Base-by-base conservation (phyloP, 305 asterid genomes). In the Andrographis paniculata region DNA sequence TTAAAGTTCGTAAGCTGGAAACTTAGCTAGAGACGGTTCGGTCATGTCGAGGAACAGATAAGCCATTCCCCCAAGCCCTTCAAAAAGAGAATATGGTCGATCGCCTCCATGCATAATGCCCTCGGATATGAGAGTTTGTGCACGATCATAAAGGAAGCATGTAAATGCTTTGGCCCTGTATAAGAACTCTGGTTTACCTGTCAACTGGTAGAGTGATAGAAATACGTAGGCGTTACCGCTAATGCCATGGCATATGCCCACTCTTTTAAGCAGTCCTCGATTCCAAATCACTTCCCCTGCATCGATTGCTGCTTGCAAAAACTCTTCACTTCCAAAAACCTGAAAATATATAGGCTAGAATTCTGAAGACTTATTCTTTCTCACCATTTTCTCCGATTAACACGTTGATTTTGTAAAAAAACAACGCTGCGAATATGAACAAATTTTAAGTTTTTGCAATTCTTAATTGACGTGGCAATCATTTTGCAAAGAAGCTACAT, bases 101-200 rank as follows among this genome's bases (percentile, higher is more conserved):
- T 89, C 94, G 9, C 97, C 97, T 53, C 87, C 84, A 5, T 85
- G 93, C 87, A 85, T 85, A 42, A 66, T 52, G 22, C 95, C 87
- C 56, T 72, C 74, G 0, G 87, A 75, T 48, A 79, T 65, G 36
- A 82, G 87, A 53, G 56, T 36, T 30, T 39, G 81, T 67, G 88
- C 87, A 43, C 67, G 69, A 58, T 83, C 72, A 6, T 64, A 80
- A 40, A 85, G 79, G 61, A 82, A 85, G 70, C 84, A 66, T 24
- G 92, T 68, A 44, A 82, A 82, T 12, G 98, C 91, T 69, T 76
- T 85, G 53, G 93, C 93, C 67, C 73, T 72, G 73, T 82, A 65
- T 51, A 89, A 47, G 61, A 61, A 85, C 68, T 85, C 81, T 9
- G 65, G 71, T 23, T 77, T 72, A 14, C 94, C 89, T 1, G 94